Conservation (phyloP, 129 eudicot species). For the Chrysanthemum seticuspe region DNA sequence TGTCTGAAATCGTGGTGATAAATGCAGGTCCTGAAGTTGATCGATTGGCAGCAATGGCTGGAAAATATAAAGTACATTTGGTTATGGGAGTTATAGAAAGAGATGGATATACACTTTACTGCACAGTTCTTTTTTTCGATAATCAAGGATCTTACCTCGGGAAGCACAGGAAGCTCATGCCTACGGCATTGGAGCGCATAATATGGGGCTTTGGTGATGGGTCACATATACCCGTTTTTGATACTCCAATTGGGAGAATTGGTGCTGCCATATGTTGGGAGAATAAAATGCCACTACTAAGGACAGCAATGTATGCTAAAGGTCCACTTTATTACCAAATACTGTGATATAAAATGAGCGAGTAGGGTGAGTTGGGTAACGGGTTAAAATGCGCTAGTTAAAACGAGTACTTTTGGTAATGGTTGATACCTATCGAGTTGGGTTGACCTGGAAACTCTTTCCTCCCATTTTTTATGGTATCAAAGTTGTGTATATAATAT, state of each 20-base stretch:
- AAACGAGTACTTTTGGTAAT: no score
- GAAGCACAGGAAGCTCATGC: constrained; percentile 91
- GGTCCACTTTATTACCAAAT: constrained; percentile 36
- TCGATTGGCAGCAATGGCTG: constrained; percentile 95
- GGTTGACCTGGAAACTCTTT: no score
- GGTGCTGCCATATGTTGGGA: constrained; percentile 99
- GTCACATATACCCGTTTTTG: constrained; percentile 81
- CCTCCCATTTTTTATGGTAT: no score
- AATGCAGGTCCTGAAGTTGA: constrained; percentile 93
- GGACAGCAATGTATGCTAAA: constrained; percentile 96
- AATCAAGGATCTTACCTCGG: constrained; percentile 90
- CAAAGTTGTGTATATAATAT: no score
- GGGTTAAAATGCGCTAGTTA: background rate
- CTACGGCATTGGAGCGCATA: constrained; percentile 86
- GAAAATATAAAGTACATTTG: constrained; percentile 70
- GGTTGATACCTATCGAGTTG: no score
- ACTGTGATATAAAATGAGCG: background rate
- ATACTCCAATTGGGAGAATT: constrained; percentile 85
- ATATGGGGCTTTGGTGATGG: constrained; percentile 99
- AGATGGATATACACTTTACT: constrained; percentile 88
- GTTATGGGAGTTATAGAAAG: constrained; percentile 97
- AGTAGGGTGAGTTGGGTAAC: background rate
- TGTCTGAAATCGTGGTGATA: background rate
- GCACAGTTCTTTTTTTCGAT: constrained; percentile 77
- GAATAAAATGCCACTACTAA: constrained; percentile 88